Base-by-base conservation (phyloP, 1,139 yeast genomes). In the Debaryomycetaceae sp. region DNA sequence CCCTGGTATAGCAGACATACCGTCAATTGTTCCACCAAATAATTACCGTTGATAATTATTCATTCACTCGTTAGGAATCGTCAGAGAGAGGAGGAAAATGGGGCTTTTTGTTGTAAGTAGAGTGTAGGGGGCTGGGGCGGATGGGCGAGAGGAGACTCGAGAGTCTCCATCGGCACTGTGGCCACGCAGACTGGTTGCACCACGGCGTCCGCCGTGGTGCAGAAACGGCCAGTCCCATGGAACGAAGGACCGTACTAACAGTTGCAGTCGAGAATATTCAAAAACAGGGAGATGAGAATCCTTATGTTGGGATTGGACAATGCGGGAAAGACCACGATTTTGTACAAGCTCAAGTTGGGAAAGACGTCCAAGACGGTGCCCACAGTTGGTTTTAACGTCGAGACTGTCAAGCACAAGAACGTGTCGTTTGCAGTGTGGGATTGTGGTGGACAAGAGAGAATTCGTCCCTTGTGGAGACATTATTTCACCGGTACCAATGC, bases 371-470 rank as follows among this genome's bases (percentile, higher is more conserved):
- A 87, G 42, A 87, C 96, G 1, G 95, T 88, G 6, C 97, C 97
- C 24, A 91, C 97, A 0, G 97, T 90, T 24, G 97, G 97, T 1
- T 91, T 88, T 70, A 90, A 90, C 65, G 96, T 90, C 46, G 97
- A 91, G 66, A 88, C 96, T 6, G 90, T 91, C 54, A 83, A 87
- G 49, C 91, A 86, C 65, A 87, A 86, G 64, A 88, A 88, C 63
- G 84, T 90, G 49, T 83, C 87, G 48, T 89, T 90, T 74, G 93
- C 93, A 50, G 95, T 93, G 54, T 91, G 97, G 97, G 97, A 90
- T 65, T 95, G 95, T 47, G 97, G 97, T 68, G 97, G 96, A 63
- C 97, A 89, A 68, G 95, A 88, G 58, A 76, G 95, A 63, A 81
- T 88, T 54, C 78, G 96, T 58, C 96, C 96, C 0, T 73, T 90